Evolutionary conservation across 257 asterid species (phyloP).

Genomic region (Scutellaria barbata): DNA sequence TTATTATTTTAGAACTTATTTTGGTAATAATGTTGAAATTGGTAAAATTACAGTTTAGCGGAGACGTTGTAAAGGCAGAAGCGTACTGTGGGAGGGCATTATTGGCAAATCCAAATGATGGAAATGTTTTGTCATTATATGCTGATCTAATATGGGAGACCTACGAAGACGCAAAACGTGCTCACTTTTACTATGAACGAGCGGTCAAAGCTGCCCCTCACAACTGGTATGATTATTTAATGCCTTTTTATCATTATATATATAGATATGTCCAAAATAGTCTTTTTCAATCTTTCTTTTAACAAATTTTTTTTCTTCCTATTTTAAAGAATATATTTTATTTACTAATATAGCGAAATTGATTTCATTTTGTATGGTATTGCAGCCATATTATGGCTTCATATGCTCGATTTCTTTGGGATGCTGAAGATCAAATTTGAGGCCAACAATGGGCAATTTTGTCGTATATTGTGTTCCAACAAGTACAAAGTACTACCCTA

Average conservation of each 20-base stretch:
- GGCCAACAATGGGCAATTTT: slow-evolving; percentile 20
- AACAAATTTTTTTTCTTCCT: not conserved
- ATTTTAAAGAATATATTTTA: no score
- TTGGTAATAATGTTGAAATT: not conserved
- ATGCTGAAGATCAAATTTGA: slow-evolving; percentile 44
- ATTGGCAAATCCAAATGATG: slow-evolving; percentile 50
- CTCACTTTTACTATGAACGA: slow-evolving; percentile 45
- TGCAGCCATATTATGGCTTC: slow-evolving; percentile 59
- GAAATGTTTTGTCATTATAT: slow-evolving; percentile 45
- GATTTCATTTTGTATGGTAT: not conserved
- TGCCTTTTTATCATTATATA: no score
- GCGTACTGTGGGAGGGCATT: slow-evolving; percentile 63
- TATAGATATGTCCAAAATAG: no score
- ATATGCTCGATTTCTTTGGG: slow-evolving; percentile 70
- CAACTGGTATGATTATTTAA: no score
- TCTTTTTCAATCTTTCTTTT: not conserved
- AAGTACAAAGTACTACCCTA: no score
- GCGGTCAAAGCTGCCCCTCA: slow-evolving; percentile 55
- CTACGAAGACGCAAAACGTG: slow-evolving; percentile 46
- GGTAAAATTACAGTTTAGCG: slow-evolving; percentile 42
- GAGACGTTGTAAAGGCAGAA: slow-evolving; percentile 50
- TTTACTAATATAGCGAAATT: not conserved
- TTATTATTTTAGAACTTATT: no score
- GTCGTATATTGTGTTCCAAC: no score
- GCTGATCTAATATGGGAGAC: slow-evolving; percentile 56